These are phyloP conservation scores for Naganishia onofrii DNA, from an alignment of 768 basidiomycete genomes.

Conservation along the genomic window DNA sequence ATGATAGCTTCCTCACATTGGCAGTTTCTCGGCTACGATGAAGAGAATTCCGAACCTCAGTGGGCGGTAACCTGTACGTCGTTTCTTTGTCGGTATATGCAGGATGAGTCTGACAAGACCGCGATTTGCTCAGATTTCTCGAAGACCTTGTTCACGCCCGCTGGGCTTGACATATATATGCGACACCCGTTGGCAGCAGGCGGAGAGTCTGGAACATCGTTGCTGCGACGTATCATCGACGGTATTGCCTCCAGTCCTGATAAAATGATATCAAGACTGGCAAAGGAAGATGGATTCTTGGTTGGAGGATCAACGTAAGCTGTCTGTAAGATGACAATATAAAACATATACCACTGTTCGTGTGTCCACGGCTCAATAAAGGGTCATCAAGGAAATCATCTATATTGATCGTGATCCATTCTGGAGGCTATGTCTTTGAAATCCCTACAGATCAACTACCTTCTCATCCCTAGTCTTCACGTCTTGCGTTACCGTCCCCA, in stretches of 20 bases:
- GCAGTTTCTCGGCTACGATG: slow-evolving; percentile 55
- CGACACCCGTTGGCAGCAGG: slow-evolving; percentile 27
- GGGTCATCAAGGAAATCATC: too few relatives aligned
- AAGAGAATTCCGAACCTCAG: slow-evolving; percentile 41
- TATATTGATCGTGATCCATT: too few relatives aligned
- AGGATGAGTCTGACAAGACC: neutral
- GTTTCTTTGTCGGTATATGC: neutral
- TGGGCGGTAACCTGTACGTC: slow-evolving; percentile 51
- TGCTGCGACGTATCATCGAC: slow-evolving; percentile 19
- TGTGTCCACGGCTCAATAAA: too few relatives aligned
- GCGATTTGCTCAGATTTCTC: slow-evolving; percentile 53
- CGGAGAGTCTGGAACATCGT: neutral
- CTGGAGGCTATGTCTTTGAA: neutral
- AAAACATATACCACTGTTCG: too few relatives aligned
- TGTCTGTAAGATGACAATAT: too few relatives aligned
- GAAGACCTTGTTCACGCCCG: slow-evolving; percentile 56
- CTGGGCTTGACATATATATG: slow-evolving; percentile 56
- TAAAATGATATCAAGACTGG: neutral
- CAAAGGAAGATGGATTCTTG: slow-evolving; percentile 6
- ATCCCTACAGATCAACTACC: neutral
- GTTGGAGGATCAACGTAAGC: neutral
- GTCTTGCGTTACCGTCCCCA: neutral
- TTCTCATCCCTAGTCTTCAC: neutral
- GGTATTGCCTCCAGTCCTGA: neutral
- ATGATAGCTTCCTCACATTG: slow-evolving; percentile 54